phyloP scores from a whole-genome alignment of 2,329 filamentous ascomycete genomes.

The Simplicillium aogashimaense region DNA sequence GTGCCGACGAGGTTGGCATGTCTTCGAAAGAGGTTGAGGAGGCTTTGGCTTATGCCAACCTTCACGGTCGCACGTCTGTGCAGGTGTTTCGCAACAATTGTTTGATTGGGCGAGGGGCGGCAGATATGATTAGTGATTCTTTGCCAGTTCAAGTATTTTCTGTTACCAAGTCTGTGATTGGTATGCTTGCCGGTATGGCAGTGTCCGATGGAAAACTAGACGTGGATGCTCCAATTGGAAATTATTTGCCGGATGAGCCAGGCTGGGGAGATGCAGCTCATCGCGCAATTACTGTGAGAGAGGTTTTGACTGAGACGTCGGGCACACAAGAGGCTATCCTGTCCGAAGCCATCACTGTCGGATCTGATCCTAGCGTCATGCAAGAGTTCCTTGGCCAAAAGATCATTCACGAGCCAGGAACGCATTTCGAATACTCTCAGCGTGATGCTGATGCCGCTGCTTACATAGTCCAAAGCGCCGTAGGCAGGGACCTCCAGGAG shows the following conservation, averaged over 20 bases:
- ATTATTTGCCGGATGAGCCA: neutral
- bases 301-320: neutral
- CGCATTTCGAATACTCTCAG: conserved; percentile 1
- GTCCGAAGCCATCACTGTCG: neutral
- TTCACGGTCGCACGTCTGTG: neutral
- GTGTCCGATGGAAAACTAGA: neutral
- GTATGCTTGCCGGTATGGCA: conserved; percentile 1
- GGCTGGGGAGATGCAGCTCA: neutral
- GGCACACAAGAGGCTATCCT: conserved; percentile 1
- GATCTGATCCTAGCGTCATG: neutral
- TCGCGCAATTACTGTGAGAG: neutral
- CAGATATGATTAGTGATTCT: neutral
- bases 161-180: neutral
- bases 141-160: conserved; percentile 1
- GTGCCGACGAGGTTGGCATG: neutral
- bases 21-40: neutral
- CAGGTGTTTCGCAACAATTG: conserved; percentile 1
- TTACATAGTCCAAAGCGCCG: neutral
- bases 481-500: neutral
- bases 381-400: conserved; percentile 1
- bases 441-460: conserved; percentile 1
- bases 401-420: neutral
- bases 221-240: neutral
- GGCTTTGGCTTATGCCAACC: neutral
- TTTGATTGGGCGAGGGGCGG: neutral